These are phyloP conservation scores for Rhodosporidiobolus sp. DNA, from an alignment of 768 basidiomycete species.

Conservation along the genomic window DNA sequence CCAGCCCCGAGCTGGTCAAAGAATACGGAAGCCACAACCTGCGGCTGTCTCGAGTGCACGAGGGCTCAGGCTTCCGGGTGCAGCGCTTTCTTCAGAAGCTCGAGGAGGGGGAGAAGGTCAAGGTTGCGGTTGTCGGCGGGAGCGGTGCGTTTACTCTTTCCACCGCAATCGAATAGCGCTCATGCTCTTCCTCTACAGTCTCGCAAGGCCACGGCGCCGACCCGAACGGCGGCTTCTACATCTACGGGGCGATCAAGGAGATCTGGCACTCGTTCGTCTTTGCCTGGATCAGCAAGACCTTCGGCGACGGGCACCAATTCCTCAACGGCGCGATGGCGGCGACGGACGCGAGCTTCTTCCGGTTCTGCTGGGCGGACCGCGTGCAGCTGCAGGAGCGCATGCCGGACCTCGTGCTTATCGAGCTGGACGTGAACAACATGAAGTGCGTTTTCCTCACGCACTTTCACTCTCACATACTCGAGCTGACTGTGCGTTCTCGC, in stretches of 20 bases:
- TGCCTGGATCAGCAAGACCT: not conserved
- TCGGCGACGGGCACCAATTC: not conserved
- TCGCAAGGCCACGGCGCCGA: not conserved
- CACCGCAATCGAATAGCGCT: rapidly evolving
- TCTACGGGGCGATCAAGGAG: not conserved
- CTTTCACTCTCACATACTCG: not conserved
- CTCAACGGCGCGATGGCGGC: conserved; percentile 5
- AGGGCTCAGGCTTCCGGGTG: conserved; percentile 2
- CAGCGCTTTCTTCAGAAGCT: not conserved
- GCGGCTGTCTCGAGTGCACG: not conserved
- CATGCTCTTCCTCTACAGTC: not conserved
- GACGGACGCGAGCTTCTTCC: not conserved
- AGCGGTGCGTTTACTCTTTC: not conserved
- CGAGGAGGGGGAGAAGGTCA: conserved; percentile 1
- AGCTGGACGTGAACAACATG: conserved; percentile 5
- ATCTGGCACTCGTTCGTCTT: not conserved
- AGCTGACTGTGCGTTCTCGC: not conserved
- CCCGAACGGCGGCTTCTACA: not conserved
- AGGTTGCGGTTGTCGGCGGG: conserved; percentile 2
- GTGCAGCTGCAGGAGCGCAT: not conserved
- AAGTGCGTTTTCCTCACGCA: not conserved
- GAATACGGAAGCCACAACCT: not conserved
- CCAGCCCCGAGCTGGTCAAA: not conserved
- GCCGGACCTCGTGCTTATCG: conserved; percentile 2
- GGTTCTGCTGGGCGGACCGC: not conserved